Evolutionary conservation across 225 moss, liverwort and hornwort genomes (phyloP), one percentile per base, ranked within the genome.

Genomic region (Thuidium tamariscinum): DNA sequence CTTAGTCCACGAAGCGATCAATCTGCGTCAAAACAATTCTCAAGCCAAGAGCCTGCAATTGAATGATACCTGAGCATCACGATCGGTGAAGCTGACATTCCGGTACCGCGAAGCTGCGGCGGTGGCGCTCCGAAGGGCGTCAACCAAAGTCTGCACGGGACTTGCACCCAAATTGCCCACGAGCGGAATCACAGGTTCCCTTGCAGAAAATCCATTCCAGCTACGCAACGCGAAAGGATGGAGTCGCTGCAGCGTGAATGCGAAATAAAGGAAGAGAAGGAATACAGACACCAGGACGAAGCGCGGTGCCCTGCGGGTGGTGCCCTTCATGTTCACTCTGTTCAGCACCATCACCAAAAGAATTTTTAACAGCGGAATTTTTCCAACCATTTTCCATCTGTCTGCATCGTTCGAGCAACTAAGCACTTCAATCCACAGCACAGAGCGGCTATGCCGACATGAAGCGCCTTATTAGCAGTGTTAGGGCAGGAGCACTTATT

Each of bases 121-220:
- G 16, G 90, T 88, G 56, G 91, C 93, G 79, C 84, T 84, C 16
- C 88, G 90, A 25, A 93, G 87, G 26, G 90, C 93, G 62, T 11
- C 56, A 32, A 89, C 55, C 75, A 93, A 68, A 59, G 80, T 86
- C 27, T 91, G 68, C 86, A 90, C 82, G 52, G 92, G 89, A 42
- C 23, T 83, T 72, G 80, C 82, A 30, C 82, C 69, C 16, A 49
- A 49, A 25, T 74, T 46, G 9, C 60, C 82, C 34, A 76, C 39
- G 63, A 92, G 66, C 27, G 90, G 87, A 17, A 92, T 76, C 78
- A 63, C 80, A 25, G 90, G 92, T 37, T 86, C 87, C 10, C 77
- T 36, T 64, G 44, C 60, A 72, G 74, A 20, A 60, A 88, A 82
- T 61, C 86, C 86, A 59, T 41, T 70, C 41, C 41, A 44, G 19